Base-by-base conservation (phyloP, 495 filamentous ascomycete genomes). In the Mycothermus thermophilus region DNA sequence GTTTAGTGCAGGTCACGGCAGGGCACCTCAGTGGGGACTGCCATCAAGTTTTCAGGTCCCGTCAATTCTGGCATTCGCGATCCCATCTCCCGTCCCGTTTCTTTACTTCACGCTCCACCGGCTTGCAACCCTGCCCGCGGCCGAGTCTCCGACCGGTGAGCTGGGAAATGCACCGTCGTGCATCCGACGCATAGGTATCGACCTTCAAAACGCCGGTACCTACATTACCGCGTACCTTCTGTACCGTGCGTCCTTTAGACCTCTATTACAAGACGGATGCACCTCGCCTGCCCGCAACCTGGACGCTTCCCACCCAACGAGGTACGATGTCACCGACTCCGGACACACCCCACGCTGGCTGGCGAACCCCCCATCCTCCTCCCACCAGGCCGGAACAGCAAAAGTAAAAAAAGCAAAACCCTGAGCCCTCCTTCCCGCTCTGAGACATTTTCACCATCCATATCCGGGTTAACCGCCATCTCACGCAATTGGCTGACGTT, bases 401-500 rank as follows among this genome's bases (percentile, higher is more conserved):
- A 20, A 11, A 20, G 14, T 11, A 6, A 12, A 34, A 17, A 28
- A 28, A 17, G 13, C 2, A 18, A 39, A 39, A 21, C 8, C 18
- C 8, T 21, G 26, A 20, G 13, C 21, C 30, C 34, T 15, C 20
- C 16, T 26, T 23, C 37, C 37, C 38, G 33, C 31, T n/a, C 26
- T 34, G 34, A 30, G 34, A 32, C 28, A 34, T 25, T 31, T 22
- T 36, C 10, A 17, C 22, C 30, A 16, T 20, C 18, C 45, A 23
- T 29, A 37, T 35, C 44, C 44, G 36, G 44, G 27, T 34, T 30
- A 35, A 35, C 35, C 35, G 33, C 39, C 10, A 30, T 34, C n/a
- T 28, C 35, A 30, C 39, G 24, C 34, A 36, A 44, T 48, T 48
- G 45, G 44, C 39, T 35, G 19, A 40, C 32, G 40, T 24, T 20